These are phyloP conservation scores for Candida neerlandica DNA, from an alignment of 1,139 yeast species.

Conservation along the genomic window DNA sequence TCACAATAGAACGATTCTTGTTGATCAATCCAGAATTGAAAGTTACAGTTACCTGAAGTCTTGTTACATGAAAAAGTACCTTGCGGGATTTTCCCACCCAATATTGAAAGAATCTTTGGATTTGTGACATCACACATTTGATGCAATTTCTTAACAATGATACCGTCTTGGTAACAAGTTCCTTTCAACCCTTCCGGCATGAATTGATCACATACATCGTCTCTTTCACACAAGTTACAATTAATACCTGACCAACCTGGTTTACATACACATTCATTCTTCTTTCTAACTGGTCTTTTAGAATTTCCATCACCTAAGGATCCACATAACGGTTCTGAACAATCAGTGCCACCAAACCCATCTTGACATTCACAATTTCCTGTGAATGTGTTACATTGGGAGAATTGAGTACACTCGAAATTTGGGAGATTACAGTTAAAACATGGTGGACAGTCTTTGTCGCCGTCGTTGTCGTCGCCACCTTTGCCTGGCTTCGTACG, in stretches of 20 bases:
- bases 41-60: slow-evolving; percentile 68
- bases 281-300: slow-evolving; percentile 63
- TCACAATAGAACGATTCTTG: slow-evolving; percentile 90
- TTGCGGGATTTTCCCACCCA: slow-evolving; percentile 82
- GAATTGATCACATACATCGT: slow-evolving; percentile 77
- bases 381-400: slow-evolving; percentile 79
- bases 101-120: slow-evolving; percentile 75
- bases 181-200: slow-evolving; percentile 89
- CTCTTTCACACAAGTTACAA: slow-evolving; percentile 79
- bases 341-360: slow-evolving; percentile 94
- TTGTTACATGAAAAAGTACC: slow-evolving; percentile 88
- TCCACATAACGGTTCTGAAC: slow-evolving; percentile 90
- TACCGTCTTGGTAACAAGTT: slow-evolving; percentile 88
- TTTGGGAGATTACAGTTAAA: slow-evolving; percentile 94
- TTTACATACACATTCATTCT: slow-evolving; percentile 64
- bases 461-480: slow-evolving; percentile 15
- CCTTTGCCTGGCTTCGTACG: slow-evolving; percentile 7
- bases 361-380: slow-evolving; percentile 92
- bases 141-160: slow-evolving; percentile 75
- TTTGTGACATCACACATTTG: slow-evolving; percentile 97
- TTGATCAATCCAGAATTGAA: slow-evolving; percentile 95
- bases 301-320: slow-evolving; percentile 64
- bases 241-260: slow-evolving; percentile 94
- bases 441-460: slow-evolving; percentile 75
- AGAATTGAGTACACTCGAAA: slow-evolving; percentile 87